Percentiles rank a stretch among this genome's conserved stretches.
These are phyloP conservation scores for Kurtzmaniella cleridarum DNA, from an alignment of 805 yeast species.

Conservation along the genomic window DNA sequence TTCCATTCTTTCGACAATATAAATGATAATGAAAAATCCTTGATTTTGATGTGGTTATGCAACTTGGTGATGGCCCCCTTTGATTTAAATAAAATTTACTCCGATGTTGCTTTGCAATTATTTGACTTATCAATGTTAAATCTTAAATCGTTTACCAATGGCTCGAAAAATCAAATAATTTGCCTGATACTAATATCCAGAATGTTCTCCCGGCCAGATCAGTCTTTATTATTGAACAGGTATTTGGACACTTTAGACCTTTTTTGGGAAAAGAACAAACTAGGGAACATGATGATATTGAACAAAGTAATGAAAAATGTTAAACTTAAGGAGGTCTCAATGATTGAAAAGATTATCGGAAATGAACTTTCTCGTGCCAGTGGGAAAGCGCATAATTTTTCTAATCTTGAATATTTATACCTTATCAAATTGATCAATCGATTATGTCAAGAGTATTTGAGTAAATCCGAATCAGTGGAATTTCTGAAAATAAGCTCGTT, in stretches of 20 bases:
- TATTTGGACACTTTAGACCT: conserved; percentile 13
- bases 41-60: conserved; percentile 66
- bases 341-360: conserved; percentile 12
- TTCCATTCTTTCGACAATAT: conserved; percentile 5
- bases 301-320: conserved; percentile 31
- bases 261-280: conserved; percentile 11
- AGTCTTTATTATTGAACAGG: conserved; percentile 8
- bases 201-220: conserved; percentile 47
- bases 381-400: not conserved
- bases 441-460: conserved; percentile 22
- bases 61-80: conserved; percentile 74
- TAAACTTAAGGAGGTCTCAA: conserved; percentile 5
- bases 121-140: conserved; percentile 26
- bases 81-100: conserved; percentile 38
- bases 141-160: conserved; percentile 26
- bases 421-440: conserved; percentile 33
- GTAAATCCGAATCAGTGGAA: conserved; percentile 10
- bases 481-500: conserved; percentile 43
- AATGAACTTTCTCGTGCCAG: conserved; percentile 9
- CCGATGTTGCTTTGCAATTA: conserved; percentile 27
- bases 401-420: conserved; percentile 18
- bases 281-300: conserved; percentile 38
- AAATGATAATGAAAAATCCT: conserved; percentile 21
- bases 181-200: conserved; percentile 49
- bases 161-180: conserved; percentile 57